A percentile compares a stretch with the other conserved stretches of the same genome.
Conservation (phyloP, 2,329 filamentous ascomycete genomes). For the Calonectria honghensis region DNA sequence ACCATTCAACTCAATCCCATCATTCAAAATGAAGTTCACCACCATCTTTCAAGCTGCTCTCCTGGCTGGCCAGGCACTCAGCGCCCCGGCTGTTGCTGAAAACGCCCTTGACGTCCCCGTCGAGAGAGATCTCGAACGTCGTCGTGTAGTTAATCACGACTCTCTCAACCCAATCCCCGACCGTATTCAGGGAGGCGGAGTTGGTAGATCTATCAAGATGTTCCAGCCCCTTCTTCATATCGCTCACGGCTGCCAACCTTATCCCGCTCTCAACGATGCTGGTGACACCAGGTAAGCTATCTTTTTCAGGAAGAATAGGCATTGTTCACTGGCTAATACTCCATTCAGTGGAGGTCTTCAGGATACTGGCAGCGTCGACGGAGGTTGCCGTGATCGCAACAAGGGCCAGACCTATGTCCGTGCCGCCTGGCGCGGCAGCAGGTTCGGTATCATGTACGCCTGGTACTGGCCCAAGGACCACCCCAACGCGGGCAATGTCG, state of each 20-base stretch:
- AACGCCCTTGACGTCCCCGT: neutral
- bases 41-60: neutral
- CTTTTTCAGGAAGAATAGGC: neutral
- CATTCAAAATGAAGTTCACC: neutral
- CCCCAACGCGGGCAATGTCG: constrained; percentile 55
- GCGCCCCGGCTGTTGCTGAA: neutral
- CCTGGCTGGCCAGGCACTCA: neutral
- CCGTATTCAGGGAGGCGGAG: constrained; percentile 51
- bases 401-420: constrained; percentile 64
- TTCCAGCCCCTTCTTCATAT: constrained; percentile 62
- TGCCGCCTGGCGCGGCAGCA: constrained; percentile 53
- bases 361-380: constrained; percentile 53
- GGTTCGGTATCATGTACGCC: constrained; percentile 64
- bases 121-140: constrained; percentile 3
- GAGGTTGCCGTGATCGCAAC: constrained; percentile 56
- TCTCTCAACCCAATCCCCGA: constrained; percentile 53
- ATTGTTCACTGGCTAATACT: neutral
- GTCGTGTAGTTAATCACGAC: constrained; percentile 54
- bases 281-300: constrained; percentile 72
- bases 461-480: constrained; percentile 69
- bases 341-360: constrained; percentile 59
- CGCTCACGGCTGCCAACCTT: constrained; percentile 77
- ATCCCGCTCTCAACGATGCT: constrained; percentile 73
- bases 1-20: neutral
- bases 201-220: constrained; percentile 53